Evolutionary conservation across 305 asterid species (phyloP).

Genomic region (Fraxinus xanthoxyloides): DNA sequence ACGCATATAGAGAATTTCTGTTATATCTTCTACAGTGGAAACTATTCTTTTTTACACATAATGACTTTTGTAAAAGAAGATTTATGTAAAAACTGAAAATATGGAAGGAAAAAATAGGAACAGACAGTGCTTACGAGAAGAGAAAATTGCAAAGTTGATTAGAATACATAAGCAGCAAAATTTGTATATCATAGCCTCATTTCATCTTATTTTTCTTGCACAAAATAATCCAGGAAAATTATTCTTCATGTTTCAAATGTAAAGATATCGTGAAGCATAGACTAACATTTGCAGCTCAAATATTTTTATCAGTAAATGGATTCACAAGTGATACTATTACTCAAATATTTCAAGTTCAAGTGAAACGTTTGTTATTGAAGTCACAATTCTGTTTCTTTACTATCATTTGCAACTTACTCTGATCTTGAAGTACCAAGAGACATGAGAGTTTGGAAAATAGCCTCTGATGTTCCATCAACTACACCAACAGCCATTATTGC

Average conservation of each 20-base stretch:
- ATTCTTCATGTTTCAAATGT: slow-evolving; percentile 14
- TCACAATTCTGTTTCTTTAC: slow-evolving; percentile 9
- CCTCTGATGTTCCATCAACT: slow-evolving; percentile 88
- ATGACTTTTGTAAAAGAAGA: slow-evolving; percentile 9
- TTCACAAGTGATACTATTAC: not conserved
- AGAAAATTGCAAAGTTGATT: slow-evolving; percentile 4
- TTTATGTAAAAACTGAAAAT: not conserved
- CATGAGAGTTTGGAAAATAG: slow-evolving; percentile 91
- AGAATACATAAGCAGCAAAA: slow-evolving; percentile 10
- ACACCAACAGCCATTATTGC: slow-evolving; percentile 99
- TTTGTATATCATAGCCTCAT: not conserved
- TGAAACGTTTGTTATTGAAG: not conserved
- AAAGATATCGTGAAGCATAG: slow-evolving; percentile 12
- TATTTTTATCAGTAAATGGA: slow-evolving; percentile 10
- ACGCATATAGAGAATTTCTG: not conserved
- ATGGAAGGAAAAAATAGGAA: not conserved
- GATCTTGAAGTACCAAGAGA: slow-evolving; percentile 98
- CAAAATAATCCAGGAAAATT: slow-evolving; percentile 9
- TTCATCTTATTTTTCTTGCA: not conserved
- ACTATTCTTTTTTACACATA: not conserved
- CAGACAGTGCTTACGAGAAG: not conserved
- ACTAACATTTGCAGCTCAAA: slow-evolving; percentile 5
- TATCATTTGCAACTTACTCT: slow-evolving; percentile 55
- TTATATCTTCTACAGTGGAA: not conserved
- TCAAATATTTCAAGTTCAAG: not conserved